Percentiles rank a stretch among this genome's conserved stretches.
phyloP scores from a whole-genome alignment of 2,329 filamentous ascomycete genomes.

The Ophiostoma sp. region DNA sequence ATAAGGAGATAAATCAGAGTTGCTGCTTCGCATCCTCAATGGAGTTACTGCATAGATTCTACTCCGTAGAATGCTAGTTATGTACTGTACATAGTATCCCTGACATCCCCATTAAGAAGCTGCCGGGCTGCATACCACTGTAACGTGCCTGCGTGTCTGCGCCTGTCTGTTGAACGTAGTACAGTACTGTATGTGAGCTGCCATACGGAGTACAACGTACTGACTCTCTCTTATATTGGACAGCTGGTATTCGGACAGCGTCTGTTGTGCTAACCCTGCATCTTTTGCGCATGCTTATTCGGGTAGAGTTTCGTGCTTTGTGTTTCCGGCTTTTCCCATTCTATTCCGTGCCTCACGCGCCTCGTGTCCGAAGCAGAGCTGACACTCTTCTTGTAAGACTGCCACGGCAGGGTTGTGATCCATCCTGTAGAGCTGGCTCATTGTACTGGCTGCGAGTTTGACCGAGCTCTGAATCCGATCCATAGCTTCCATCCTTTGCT shows the following conservation, averaged over 20 bases:
- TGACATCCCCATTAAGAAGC: not conserved
- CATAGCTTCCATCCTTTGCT: not conserved
- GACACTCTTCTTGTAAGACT: not conserved
- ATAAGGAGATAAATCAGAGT: not conserved
- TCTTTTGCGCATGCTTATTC: not conserved
- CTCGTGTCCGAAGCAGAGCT: slow-evolving; percentile 10
- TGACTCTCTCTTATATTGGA: not conserved
- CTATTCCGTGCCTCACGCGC: not conserved
- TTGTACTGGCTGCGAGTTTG: not conserved
- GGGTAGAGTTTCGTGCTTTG: not conserved
- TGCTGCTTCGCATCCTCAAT: not conserved
- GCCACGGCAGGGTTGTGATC: not conserved
- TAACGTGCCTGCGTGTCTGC: slow-evolving; percentile 3
- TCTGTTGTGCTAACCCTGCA: not conserved
- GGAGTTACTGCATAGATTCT: not conserved
- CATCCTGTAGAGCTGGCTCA: not conserved
- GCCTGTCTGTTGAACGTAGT: not conserved
- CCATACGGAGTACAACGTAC: not conserved
- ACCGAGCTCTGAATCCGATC: not conserved
- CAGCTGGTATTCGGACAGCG: not conserved
- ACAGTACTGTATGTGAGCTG: not conserved
- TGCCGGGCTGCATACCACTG: not conserved
- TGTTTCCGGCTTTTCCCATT: slow-evolving; percentile 2
- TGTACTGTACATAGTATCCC: not conserved
- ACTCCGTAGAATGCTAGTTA: not conserved